Conservation (phyloP, 2,329 filamentous ascomycete genomes). For the Colletotrichum sp. region DNA sequence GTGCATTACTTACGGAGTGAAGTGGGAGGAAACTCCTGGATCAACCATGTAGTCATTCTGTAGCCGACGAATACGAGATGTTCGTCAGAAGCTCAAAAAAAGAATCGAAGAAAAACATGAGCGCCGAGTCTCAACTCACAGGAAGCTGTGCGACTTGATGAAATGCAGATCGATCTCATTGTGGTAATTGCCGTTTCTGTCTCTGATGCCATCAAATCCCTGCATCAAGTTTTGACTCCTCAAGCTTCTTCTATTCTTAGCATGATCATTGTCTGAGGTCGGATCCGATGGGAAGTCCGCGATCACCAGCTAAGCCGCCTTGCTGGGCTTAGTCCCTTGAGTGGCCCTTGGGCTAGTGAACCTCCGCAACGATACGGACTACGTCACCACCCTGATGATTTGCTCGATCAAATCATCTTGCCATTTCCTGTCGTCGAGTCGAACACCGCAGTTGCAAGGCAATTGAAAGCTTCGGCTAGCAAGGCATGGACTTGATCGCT, state of each 20-base stretch:
- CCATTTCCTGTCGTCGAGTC: neutral
- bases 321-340: conserved; percentile 45
- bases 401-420: neutral
- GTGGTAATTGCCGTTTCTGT: neutral
- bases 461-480: accelerated
- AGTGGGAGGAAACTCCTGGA: neutral
- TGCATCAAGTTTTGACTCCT: neutral
- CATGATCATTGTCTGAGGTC: neutral
- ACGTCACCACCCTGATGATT: conserved; percentile 39
- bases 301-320: neutral
- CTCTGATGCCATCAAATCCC: neutral
- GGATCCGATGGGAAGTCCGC: neutral
- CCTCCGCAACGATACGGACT: conserved; percentile 59
- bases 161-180: neutral
- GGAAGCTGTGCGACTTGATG: neutral
- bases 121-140: neutral
- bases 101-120: neutral
- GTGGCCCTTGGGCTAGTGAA: conserved; percentile 59
- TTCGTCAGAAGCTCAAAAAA: neutral
- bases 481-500: neutral
- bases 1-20: neutral
- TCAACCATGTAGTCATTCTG: neutral
- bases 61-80: neutral
- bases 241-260: neutral
- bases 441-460: neutral